Evolutionary conservation across 192 early-diverging fungal species (phyloP), one percentile per base, ranked within the genome.

Genomic region (Coemansia sp.): DNA sequence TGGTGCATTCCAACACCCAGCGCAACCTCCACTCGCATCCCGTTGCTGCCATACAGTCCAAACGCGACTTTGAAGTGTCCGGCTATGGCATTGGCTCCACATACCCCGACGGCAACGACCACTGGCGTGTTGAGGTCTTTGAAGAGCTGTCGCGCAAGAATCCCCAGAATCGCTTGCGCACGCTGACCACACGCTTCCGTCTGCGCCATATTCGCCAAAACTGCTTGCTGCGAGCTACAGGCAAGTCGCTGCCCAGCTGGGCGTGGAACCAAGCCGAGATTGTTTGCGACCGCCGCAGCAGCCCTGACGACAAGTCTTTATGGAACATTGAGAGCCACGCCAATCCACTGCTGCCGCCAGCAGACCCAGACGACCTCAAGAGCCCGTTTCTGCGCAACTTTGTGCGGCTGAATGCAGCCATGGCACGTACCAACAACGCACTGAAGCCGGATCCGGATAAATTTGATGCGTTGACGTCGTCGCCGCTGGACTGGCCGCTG

Each of bases 391-490:
- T 90, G 56, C 78, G 82, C 49, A 87, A 97, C 69, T 91, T 97
- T 71, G 79, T 85, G 53, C 91, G 92, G 55, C 75, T 97, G 54
- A 97, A 97, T 62, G 84, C 91, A 11, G 92, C 88, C 14, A 98
- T 98, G 96, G 94, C 91, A 86, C 88, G 87, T 1, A 88, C 88
- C 14, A 99, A 99, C 82, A 99, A 97, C 63, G 94, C 93, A 8
- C 72, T 99, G 55, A 81, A 90, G 35, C 92, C 92, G 0, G 91
- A 97, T 65, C 88, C 87, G 14, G 91, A 97, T 72, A 96, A 94
- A 74, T 84, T 91, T 59, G 94, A 95, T 61, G 16, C 39, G 15
- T 54, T 69, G 7, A 53, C 59, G 13, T 69, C 66, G 14, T 18
- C 37, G n/a, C 94, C 97, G 0, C 80, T 65, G 33, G 87, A 97